These are phyloP conservation scores for Diddensiella santjacobensis DNA, from an alignment of 805 yeast genomes.

Conservation along the genomic window DNA sequence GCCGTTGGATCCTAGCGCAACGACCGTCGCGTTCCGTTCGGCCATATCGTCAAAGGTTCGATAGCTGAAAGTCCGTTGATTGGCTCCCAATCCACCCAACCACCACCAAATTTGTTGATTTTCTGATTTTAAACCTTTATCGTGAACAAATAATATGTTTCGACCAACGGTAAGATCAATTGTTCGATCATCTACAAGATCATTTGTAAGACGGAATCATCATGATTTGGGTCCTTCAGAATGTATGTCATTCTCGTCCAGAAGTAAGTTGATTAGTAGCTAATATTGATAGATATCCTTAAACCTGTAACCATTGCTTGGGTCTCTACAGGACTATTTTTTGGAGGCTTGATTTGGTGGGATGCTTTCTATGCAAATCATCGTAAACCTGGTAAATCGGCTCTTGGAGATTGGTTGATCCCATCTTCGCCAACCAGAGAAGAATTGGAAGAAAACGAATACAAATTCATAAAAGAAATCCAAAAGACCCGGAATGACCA, in stretches of 20 bases:
- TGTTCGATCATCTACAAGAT: slow-evolving; percentile 4
- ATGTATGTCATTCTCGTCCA: slow-evolving; percentile 8
- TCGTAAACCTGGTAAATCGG: slow-evolving; percentile 11
- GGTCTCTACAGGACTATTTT: slow-evolving; percentile 6
- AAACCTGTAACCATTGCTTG: slow-evolving; percentile 7
- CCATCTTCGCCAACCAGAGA: slow-evolving; percentile 17
- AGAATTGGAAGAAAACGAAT: slow-evolving; percentile 12
- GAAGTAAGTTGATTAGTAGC: neutral
- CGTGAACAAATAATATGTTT: neutral
- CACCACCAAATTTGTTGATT: too few relatives aligned
- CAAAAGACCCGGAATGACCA: slow-evolving; percentile 3
- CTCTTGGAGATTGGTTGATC: slow-evolving; percentile 23
- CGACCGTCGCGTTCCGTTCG: slow-evolving; percentile 2
- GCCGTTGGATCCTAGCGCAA: slow-evolving; percentile 83
- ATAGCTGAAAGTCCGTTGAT: neutral
- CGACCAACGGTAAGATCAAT: neutral
- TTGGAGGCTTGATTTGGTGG: slow-evolving; percentile 21
- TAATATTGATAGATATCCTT: neutral
- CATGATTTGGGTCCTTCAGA: slow-evolving; percentile 22
- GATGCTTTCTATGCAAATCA: slow-evolving; percentile 12
- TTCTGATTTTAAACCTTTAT: too few relatives aligned
- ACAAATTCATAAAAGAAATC: slow-evolving; percentile 12
- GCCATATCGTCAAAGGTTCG: neutral
- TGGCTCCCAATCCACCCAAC: neutral
- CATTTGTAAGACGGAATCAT: slow-evolving; percentile 16